phyloP scores from a whole-genome alignment of 768 basidiomycete genomes.

The Trametes gibbosa region DNA sequence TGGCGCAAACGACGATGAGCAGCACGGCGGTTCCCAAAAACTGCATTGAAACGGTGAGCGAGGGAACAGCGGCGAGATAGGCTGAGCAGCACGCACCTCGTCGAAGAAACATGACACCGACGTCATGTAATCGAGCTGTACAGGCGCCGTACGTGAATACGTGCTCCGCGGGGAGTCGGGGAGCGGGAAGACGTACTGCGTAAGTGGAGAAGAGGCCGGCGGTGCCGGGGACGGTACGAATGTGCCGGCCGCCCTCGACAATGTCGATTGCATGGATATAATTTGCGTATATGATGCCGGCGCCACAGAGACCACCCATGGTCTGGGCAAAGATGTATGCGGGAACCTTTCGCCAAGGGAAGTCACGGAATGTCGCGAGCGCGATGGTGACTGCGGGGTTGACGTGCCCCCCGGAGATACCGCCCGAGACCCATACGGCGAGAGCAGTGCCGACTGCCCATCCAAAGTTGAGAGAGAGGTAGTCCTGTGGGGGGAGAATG shows the following conservation, averaged over 20 bases:
- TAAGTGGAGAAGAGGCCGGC: slow-evolving; percentile 61
- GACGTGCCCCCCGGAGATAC: slow-evolving; percentile 68
- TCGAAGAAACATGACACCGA: slow-evolving; percentile 45
- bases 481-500: slow-evolving; percentile 34
- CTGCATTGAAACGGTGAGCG: slow-evolving; percentile 27
- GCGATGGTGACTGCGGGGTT: slow-evolving; percentile 58
- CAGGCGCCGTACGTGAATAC: not conserved
- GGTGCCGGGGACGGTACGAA: slow-evolving; percentile 57
- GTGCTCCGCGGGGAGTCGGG: not conserved
- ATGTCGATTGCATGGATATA: slow-evolving; percentile 68
- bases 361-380: slow-evolving; percentile 64
- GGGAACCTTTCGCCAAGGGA: slow-evolving; percentile 82
- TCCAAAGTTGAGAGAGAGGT: slow-evolving; percentile 48
- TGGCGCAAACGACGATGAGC: slow-evolving; percentile 50
- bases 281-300: slow-evolving; percentile 57
- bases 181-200: slow-evolving; percentile 41
- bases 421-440: slow-evolving; percentile 65
- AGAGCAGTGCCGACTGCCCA: slow-evolving; percentile 61
- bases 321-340: slow-evolving; percentile 62
- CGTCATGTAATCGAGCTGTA: slow-evolving; percentile 41
- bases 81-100: slow-evolving; percentile 31
- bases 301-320: slow-evolving; percentile 58
- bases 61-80: not conserved
- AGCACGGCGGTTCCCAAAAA: slow-evolving; percentile 57
- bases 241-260: slow-evolving; percentile 52